Conservation (phyloP, 306 rosid species). For the Prunus mira region DNA sequence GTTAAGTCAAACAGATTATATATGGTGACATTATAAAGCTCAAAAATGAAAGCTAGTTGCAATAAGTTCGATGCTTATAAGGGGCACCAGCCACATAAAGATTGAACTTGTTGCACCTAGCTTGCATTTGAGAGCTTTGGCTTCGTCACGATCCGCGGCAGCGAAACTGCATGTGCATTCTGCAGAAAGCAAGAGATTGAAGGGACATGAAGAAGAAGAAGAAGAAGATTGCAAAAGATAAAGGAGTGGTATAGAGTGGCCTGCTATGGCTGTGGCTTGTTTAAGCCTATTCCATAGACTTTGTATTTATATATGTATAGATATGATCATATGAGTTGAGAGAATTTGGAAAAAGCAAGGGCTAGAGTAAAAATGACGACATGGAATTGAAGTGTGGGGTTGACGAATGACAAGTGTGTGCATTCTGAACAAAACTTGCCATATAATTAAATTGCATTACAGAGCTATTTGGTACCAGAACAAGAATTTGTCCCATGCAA, state of each 20-base stretch:
- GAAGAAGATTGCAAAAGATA: neutral
- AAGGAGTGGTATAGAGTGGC: neutral
- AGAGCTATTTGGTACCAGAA: neutral
- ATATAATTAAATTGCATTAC: neutral
- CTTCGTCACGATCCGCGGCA: constrained; percentile 6
- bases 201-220: constrained; percentile 23
- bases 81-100: neutral
- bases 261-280: neutral
- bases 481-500: neutral
- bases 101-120: constrained; percentile 31
- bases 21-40: neutral
- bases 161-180: constrained; percentile 21
- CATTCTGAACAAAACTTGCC: neutral
- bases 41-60: constrained; percentile 19
- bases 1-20: neutral
- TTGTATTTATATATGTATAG: neutral
- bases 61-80: constrained; percentile 12
- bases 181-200: constrained; percentile 19
- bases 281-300: neutral
- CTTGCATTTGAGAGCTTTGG: constrained; percentile 42
- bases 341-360: constrained; percentile 1
- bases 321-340: neutral
- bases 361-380: constrained; percentile 15
- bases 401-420: neutral
- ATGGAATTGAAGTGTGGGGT: neutral